phyloP scores from a whole-genome alignment of 345 rosid genomes.

The Brassica rapa region DNA sequence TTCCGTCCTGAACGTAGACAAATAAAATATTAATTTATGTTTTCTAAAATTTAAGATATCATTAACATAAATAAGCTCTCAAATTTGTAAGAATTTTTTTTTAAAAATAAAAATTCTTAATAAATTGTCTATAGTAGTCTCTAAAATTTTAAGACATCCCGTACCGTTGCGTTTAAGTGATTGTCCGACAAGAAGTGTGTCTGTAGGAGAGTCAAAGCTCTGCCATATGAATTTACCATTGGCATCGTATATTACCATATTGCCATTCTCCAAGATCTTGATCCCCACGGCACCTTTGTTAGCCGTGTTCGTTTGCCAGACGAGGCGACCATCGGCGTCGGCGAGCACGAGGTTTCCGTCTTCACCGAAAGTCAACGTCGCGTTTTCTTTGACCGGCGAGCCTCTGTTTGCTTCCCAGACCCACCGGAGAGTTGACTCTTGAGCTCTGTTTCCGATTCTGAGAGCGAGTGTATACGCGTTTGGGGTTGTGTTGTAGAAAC shows the following conservation, averaged over 20 bases:
- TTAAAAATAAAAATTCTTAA: too few species aligned
- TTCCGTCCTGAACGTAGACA: neutral
- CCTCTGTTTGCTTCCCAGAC: slow-evolving; percentile 78
- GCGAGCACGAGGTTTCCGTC: slow-evolving; percentile 63
- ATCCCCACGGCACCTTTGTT: slow-evolving; percentile 62
- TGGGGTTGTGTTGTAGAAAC: slow-evolving; percentile 65
- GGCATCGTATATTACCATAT: slow-evolving; percentile 57
- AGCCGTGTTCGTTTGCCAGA: slow-evolving; percentile 67
- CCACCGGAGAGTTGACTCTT: slow-evolving; percentile 49
- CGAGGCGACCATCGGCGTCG: slow-evolving; percentile 55
- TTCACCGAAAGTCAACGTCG: slow-evolving; percentile 48
- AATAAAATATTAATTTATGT: too few species aligned
- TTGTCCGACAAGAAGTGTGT: slow-evolving; percentile 47
- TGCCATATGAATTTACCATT: slow-evolving; percentile 55
- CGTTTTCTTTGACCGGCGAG: slow-evolving; percentile 63
- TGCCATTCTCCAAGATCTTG: slow-evolving; percentile 54
- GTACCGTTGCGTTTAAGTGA: neutral
- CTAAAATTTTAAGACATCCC: neutral
- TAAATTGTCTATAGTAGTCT: neutral
- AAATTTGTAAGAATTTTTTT: too few species aligned
- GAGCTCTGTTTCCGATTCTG: slow-evolving; percentile 46
- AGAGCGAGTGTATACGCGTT: slow-evolving; percentile 59
- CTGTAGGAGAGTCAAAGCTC: slow-evolving; percentile 63
- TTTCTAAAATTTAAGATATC: too few species aligned
- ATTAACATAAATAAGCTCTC: too few species aligned